phyloP scores from a whole-genome alignment of 108 stramenopile species.

The Bacterosira constricta region DNA sequence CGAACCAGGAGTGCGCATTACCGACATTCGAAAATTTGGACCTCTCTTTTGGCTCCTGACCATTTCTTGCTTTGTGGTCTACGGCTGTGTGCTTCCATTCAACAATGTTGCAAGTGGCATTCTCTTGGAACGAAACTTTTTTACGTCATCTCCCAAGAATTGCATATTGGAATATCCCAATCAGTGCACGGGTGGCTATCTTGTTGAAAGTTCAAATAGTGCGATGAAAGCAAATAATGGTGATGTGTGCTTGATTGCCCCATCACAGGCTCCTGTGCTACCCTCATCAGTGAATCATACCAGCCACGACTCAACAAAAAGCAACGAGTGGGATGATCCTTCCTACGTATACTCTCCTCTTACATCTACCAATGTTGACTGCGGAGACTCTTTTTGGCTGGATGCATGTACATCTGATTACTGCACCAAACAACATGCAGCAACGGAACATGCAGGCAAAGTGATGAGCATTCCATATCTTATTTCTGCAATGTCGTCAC shows the following conservation, averaged over 20 bases:
- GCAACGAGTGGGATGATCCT: slow-evolving; percentile 18
- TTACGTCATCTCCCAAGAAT: slow-evolving; percentile 18
- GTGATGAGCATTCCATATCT: slow-evolving; percentile 69
- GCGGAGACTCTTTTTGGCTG: slow-evolving; percentile 53
- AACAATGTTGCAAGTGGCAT: slow-evolving; percentile 70
- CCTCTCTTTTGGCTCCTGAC: slow-evolving; percentile 60
- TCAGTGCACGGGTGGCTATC: slow-evolving; percentile 46
- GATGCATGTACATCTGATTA: slow-evolving; percentile 50
- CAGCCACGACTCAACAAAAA: neutral
- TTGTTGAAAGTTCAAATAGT: slow-evolving; percentile 23
- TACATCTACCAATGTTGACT: slow-evolving; percentile 43
- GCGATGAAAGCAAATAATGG: slow-evolving; percentile 23
- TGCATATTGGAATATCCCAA: slow-evolving; percentile 35
- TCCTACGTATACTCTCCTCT: slow-evolving; percentile 31
- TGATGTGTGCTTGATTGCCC: slow-evolving; percentile 5
- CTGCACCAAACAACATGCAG: slow-evolving; percentile 32
- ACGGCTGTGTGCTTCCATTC: slow-evolving; percentile 72
- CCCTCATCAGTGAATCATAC: slow-evolving; percentile 27
- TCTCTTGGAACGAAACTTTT: slow-evolving; percentile 62
- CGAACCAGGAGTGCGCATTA: slow-evolving; percentile 13
- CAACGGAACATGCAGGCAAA: slow-evolving; percentile 50
- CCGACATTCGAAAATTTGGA: slow-evolving; percentile 41
- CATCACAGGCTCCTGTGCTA: slow-evolving; percentile 16
- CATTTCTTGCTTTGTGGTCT: slow-evolving; percentile 63
- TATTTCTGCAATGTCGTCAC: slow-evolving; percentile 51